Base-by-base conservation (phyloP, 495 filamentous ascomycete species). In the Filosporella fistucella region DNA sequence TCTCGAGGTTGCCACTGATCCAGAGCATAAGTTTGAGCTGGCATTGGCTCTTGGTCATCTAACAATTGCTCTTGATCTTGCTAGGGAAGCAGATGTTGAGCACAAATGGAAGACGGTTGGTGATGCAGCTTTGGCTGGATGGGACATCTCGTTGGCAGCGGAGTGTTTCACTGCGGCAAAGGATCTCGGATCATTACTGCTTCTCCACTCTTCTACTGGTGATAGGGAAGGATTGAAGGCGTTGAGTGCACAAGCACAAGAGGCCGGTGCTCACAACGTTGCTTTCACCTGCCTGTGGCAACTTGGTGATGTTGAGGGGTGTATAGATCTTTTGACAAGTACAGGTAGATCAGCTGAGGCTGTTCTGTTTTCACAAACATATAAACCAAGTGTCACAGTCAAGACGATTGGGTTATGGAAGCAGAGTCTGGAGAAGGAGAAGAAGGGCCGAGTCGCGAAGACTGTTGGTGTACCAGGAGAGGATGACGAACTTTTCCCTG, bases 51-150 rank as follows among this genome's bases (percentile, higher is more conserved):
- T 98, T 10, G 86, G 82, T 55, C 82, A 91, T 47, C 82, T 96
- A 23, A 76, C 86, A 20, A 86, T 89, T 52, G 93, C 91, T 13
- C 76, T 93, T 0, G 79, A 87, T 28, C 81, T 97, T n/a, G 90
- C 91, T 1, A 75, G 81, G 29, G 71, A 86, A 61, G 82, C 88
- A 1, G 85, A 95, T 45, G 85, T 81, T 6, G 93, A 98, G 63
- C 94, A 96, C 68, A 93, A 94, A 66, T 98, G 91, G 91, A 96
- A 96, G 73, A 88, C 78, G 1, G 83, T 98, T 14, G 93, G 93
- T 34, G 93, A 98, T 54, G 87, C 90, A 1, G 94, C 94, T 22
- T 76, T 98, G 30, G 63, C 80, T 1, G 83, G 71, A 10, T 98
- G 93, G 93, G 83, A 98, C 60, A 73, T 97, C 20, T 66, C 75